These are phyloP conservation scores for Jasminum sambac DNA, from an alignment of 257 asterid genomes.

Conservation along the genomic window DNA sequence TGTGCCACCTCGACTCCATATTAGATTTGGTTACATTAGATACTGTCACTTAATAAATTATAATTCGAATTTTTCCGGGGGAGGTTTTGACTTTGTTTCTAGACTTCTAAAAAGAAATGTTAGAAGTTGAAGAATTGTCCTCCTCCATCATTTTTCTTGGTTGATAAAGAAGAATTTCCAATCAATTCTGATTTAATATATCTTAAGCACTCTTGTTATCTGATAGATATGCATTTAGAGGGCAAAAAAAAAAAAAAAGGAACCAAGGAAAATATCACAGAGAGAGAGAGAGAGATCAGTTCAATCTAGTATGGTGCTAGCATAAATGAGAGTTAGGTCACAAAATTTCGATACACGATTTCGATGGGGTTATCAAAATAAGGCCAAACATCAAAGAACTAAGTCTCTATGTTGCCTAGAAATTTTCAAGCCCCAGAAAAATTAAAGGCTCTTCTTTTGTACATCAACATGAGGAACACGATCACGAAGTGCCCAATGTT, in stretches of 20 bases:
- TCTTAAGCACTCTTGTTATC: too few relatives aligned
- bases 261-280: background rate
- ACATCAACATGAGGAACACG: constrained; percentile 28
- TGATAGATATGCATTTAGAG: background rate
- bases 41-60: too few relatives aligned
- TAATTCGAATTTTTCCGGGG: too few relatives aligned
- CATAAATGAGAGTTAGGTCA: background rate
- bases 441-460: constrained; percentile 59
- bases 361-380: background rate
- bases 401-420: background rate
- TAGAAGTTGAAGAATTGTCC: too few relatives aligned
- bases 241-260: background rate
- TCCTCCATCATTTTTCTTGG: too few relatives aligned
- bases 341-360: background rate
- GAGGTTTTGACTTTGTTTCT: too few relatives aligned
- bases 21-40: too few relatives aligned
- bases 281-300: background rate
- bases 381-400: background rate
- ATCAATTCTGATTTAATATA: too few relatives aligned
- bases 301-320: background rate
- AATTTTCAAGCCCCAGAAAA: background rate
- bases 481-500: constrained; percentile 62
- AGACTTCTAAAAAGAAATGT: too few relatives aligned
- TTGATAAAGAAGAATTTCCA: too few relatives aligned
- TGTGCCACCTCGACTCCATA: too few relatives aligned